Evolutionary conservation across 164 flowering plant genomes (phyloP), one percentile per base, ranked within the genome.

Genomic region (Magnolia officinalis): DNA sequence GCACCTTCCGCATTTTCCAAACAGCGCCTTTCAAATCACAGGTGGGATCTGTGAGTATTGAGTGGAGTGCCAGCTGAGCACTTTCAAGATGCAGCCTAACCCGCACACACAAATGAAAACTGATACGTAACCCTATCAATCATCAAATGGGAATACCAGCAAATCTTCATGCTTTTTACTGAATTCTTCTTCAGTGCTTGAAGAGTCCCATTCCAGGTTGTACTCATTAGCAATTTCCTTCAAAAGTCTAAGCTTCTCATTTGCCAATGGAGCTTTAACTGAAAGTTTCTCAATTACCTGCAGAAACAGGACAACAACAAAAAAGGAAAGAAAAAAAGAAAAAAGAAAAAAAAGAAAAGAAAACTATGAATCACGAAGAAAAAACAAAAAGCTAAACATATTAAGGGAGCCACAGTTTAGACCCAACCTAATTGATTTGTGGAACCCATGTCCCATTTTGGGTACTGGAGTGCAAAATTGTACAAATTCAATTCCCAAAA

Each of bases 231-330:
- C 94, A 79, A 94, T 92, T 75, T 88, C 93, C 83, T 88, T 90
- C 85, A 96, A 81, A 26, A 87, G 79, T 67, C 83, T 86, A 61
- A 96, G 94, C 86, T 80, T 96, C 61, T 74, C 77, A 69, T 88
- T 89, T 14, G 80, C 83, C 37, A 93, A 78, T 74, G 99, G 99
- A 79, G 96, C 88, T 81, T 81, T 85, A 68, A 89, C 88, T 18
- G 96, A 92, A 67, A 96, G 97, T 75, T 90, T 96, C 81, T 96
- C 98, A 81, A 96, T 90, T 71, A 96, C 87, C 98, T 96, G 87
- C 70, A 76, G 16, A 80, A 20, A 58, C 13, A 45, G 50, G 45
- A 37, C 45, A 26, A 18, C 21, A 72, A 70, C 20, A 20, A 10
- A 69, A 2, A 13, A 49, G 64, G n/a, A 71, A 68, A 70, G 19